Percentiles rank a stretch among this genome's conserved stretches.
These are phyloP conservation scores for Pachysolen tannophilus DNA, from an alignment of 805 yeast genomes.

Conservation along the genomic window DNA sequence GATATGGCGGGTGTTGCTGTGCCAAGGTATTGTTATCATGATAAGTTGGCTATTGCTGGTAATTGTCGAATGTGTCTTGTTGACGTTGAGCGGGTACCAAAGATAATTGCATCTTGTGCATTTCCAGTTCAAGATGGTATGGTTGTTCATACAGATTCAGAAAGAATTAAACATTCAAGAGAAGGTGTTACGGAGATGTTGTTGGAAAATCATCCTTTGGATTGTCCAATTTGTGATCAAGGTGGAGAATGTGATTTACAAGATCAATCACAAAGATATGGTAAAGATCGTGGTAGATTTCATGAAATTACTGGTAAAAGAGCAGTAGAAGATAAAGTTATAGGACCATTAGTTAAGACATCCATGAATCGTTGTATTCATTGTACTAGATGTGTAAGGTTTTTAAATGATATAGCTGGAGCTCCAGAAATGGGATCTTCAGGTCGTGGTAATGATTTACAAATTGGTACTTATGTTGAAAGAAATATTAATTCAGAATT, in stretches of 20 bases:
- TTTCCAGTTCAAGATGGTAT: slow-evolving; percentile 88
- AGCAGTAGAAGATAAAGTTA: slow-evolving; percentile 84
- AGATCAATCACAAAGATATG: slow-evolving; percentile 78
- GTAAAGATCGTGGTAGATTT: slow-evolving; percentile 82
- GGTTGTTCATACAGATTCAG: slow-evolving; percentile 76
- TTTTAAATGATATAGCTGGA: slow-evolving; percentile 86
- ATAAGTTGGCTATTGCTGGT: slow-evolving; percentile 84
- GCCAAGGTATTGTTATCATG: slow-evolving; percentile 89
- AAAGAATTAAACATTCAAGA: slow-evolving; percentile 72
- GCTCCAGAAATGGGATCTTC: slow-evolving; percentile 86
- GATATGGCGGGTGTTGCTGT: slow-evolving; percentile 84
- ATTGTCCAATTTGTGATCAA: slow-evolving; percentile 90
- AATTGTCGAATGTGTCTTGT: slow-evolving; percentile 92
- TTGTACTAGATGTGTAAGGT: slow-evolving; percentile 86
- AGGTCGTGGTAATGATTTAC: slow-evolving; percentile 90
- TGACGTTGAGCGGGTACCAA: slow-evolving; percentile 84
- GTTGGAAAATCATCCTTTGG: slow-evolving; percentile 83
- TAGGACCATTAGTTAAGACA: slow-evolving; percentile 84
- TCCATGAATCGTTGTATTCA: slow-evolving; percentile 91
- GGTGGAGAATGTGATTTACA: slow-evolving; percentile 94
- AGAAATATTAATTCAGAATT: slow-evolving; percentile 77
- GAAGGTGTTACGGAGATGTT: slow-evolving; percentile 89
- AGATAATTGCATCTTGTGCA: slow-evolving; percentile 85
- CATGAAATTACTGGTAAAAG: slow-evolving; percentile 76
- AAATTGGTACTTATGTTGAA: slow-evolving; percentile 83